Base-by-base conservation (phyloP, 176 grass and related monocot species). In the Lolium multiflorum region DNA sequence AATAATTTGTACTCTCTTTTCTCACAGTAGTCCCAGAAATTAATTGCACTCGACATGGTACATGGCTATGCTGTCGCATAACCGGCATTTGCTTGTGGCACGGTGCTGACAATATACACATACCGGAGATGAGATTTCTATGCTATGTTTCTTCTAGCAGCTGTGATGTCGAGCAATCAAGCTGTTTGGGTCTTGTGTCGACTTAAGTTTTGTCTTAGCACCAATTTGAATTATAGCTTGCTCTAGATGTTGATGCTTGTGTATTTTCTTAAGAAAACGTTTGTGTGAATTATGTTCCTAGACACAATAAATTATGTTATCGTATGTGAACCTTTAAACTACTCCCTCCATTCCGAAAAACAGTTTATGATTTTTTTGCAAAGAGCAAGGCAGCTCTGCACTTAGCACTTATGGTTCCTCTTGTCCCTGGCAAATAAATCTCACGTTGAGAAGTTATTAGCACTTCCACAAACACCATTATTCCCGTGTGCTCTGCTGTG, bases 1-100 rank as follows among this genome's bases (percentile, higher is more conserved):
- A 16, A 13, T 66, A 44, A 66, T 66, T 35, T 7, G 26, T 66
- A 66, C 63, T 66, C 15, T 66, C 62, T 31, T 26, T 66, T 35
- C 26, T 37, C 26, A 37, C 63, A 16, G 26, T 65, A 66, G 62
- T 65, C 63, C 63, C 63, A 37, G 63, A 31, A 66, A 66, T 66
- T 66, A 66, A 31, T 66, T 37, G 63, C 63, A 17, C 63, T 66
- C 62, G 5, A 65, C 62, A 65, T 65, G 62, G 62, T 65, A 31
- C 62, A 31, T 65, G 25, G 25, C 25, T 31, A 65, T 65, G 62
- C 62, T 0, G 62, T 31, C 26, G 0, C 28, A 37, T 66, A 66
- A 66, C 26, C 14, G 63, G 26, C 2, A 14, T 13, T 35, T 66
- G 5, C 63, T 66, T 17, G 26, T 66, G 63, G 26, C 63, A 66